These are phyloP conservation scores for Lachnellula occidentalis DNA, from an alignment of 2,329 filamentous ascomycete genomes.

Conservation along the genomic window DNA sequence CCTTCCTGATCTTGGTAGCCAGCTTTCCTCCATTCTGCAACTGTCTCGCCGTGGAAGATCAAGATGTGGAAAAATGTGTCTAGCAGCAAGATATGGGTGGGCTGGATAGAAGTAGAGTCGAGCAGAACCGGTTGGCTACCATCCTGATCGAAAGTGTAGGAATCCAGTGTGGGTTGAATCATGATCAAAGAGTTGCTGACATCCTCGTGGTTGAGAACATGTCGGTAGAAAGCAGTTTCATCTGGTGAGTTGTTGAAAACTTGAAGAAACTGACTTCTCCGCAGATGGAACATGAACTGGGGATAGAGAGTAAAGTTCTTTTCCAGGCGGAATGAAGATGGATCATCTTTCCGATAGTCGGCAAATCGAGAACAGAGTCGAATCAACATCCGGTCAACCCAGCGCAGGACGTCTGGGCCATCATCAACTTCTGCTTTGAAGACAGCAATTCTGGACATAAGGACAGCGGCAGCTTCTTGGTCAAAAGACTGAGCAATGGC, in stretches of 20 bases:
- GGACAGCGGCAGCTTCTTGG: conserved; percentile 91
- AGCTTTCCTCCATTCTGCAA: conserved; percentile 96
- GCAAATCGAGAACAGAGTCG: conserved; percentile 93
- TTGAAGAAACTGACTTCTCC: conserved; percentile 93
- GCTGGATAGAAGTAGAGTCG: conserved; percentile 93
- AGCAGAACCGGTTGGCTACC: conserved; percentile 89
- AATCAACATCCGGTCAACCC: conserved; percentile 98
- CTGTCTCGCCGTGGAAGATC: conserved; percentile 97
- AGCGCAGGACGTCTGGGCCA: conserved; percentile 93
- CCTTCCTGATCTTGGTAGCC: conserved; percentile 98
- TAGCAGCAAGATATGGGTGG: conserved; percentile 85
- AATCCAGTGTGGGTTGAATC: conserved; percentile 97
- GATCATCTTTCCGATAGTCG: conserved; percentile 96
- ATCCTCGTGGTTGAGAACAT: conserved; percentile 95
- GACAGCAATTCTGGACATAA: conserved; percentile 98
- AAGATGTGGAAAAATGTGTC: conserved; percentile 99
- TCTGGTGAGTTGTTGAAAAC: conserved; percentile 99
- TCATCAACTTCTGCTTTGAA: conserved; percentile 99
- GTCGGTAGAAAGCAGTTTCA: conserved; percentile 97
- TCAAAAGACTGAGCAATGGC: conserved; percentile 96
- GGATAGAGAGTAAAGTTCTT: conserved; percentile 99
- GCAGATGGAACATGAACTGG: conserved; percentile 99
- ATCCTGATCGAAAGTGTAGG: conserved; percentile 94
- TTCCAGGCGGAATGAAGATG: conserved; percentile 91
- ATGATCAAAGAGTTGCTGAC: conserved; percentile 95